Evolutionary conservation across 306 rosid species (phyloP).

Genomic region (Morella rubra): DNA sequence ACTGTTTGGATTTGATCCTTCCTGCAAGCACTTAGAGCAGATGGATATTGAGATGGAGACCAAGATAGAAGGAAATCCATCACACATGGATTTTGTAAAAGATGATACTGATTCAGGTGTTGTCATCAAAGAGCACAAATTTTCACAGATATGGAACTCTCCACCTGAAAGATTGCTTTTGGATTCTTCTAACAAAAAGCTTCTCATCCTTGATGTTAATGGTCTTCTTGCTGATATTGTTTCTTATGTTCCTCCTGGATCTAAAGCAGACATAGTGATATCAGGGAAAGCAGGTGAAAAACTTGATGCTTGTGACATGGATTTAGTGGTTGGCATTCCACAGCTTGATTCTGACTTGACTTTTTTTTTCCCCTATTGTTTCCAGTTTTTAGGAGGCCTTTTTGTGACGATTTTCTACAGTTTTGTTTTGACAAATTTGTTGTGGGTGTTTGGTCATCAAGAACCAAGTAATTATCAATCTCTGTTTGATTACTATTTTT

Average conservation of each 20-base stretch:
- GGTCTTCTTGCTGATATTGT: conserved; percentile 88
- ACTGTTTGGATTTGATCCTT: not conserved
- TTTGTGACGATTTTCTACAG: conserved; percentile 66
- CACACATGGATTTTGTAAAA: conserved; percentile 16
- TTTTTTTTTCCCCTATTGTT: conserved; percentile 8
- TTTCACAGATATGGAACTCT: conserved; percentile 25
- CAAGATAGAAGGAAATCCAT: conserved; percentile 20
- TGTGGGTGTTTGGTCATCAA: conserved; percentile 94
- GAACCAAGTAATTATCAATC: conserved; percentile 61
- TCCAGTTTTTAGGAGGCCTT: conserved; percentile 94
- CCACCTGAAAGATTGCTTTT: conserved; percentile 35
- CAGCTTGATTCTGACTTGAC: conserved; percentile 28
- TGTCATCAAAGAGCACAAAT: conserved; percentile 25
- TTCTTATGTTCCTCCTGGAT: conserved; percentile 14
- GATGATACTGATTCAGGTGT: conserved; percentile 35
- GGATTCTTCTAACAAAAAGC: conserved; percentile 55
- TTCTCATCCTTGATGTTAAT: conserved; percentile 90
- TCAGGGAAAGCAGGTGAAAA: conserved; percentile 55
- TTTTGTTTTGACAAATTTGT: conserved; percentile 84
- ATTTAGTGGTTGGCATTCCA: conserved; percentile 19
- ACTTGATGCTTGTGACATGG: conserved; percentile 16
- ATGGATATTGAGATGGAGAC: conserved; percentile 13
- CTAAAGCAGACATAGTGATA: conserved; percentile 39
- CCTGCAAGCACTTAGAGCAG: not conserved
- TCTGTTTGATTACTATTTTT: conserved; percentile 23